phyloP scores from a whole-genome alignment of 805 yeast species.

The Starmerella vaccinii region DNA sequence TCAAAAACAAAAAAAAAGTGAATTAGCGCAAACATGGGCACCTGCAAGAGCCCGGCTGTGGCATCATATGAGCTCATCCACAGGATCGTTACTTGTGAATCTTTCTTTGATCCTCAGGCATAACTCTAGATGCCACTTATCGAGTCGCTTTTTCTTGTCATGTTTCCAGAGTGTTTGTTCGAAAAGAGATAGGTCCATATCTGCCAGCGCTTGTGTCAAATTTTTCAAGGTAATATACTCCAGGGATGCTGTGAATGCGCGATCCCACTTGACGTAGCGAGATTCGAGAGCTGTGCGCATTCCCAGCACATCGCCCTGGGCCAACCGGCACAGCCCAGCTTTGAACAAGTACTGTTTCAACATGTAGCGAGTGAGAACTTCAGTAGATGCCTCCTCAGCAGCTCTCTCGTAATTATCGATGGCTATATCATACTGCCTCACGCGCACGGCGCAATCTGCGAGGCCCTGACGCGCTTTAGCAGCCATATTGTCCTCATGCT shows the following conservation, averaged over 20 bases:
- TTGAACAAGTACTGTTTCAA: constrained; percentile 15
- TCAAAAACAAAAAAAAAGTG: too few species aligned
- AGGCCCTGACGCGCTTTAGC: constrained; percentile 16
- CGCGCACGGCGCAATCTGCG: constrained; percentile 16
- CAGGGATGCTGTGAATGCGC: constrained; percentile 16
- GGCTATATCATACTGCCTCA: constrained; percentile 13
- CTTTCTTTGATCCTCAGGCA: constrained; percentile 16
- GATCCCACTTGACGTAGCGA: constrained; percentile 10
- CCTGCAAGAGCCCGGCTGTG: too few species aligned
- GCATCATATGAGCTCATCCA: constrained; percentile 16
- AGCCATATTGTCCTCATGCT: constrained; percentile 11
- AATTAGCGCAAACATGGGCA: too few species aligned
- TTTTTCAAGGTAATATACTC: constrained; percentile 16
- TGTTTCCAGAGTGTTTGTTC: constrained; percentile 21
- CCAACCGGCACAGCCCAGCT: constrained; percentile 19
- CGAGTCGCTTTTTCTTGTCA: constrained; percentile 20
- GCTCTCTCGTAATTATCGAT: constrained; percentile 16
- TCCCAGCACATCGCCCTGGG: constrained; percentile 15
- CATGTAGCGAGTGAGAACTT: constrained; percentile 12
- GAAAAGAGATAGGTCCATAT: constrained; percentile 16
- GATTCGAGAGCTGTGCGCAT: constrained; percentile 8
- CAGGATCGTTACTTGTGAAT: constrained; percentile 8
- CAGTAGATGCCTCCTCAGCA: constrained; percentile 8
- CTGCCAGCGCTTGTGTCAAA: constrained; percentile 14
- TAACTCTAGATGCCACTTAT: constrained; percentile 18